Evolutionary conservation across 345 rosid species (phyloP).

Genomic region (Ceriops zippeliana): DNA sequence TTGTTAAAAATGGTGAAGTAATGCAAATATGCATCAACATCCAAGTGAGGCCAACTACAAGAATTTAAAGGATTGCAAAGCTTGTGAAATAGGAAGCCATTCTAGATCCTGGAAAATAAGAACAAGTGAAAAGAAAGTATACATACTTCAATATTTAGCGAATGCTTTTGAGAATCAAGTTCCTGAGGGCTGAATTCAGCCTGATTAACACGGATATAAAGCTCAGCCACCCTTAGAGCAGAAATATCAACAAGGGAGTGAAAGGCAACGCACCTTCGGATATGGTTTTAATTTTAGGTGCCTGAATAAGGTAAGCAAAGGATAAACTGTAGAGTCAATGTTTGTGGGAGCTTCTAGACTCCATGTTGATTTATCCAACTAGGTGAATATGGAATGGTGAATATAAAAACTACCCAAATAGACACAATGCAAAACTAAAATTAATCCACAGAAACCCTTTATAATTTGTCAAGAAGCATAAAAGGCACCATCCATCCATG

Average conservation of each 20-base stretch:
- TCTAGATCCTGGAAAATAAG: too few species aligned
- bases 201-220: conserved; percentile 15
- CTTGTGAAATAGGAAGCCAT: too few species aligned
- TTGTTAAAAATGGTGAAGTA: too few species aligned
- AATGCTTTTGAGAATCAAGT: conserved; percentile 42
- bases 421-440: background rate
- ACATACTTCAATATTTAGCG: conserved; percentile 34
- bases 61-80: too few species aligned
- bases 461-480: background rate
- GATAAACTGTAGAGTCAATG: conserved; percentile 39
- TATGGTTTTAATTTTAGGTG: conserved; percentile 43
- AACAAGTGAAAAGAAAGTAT: background rate
- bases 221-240: background rate
- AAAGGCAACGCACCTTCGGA: conserved; percentile 29
- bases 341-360: conserved; percentile 39
- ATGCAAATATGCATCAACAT: too few species aligned
- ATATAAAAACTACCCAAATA: conserved; percentile 39
- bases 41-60: too few species aligned
- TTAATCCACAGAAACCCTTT: background rate
- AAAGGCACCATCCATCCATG: background rate
- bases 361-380: conserved; percentile 42
- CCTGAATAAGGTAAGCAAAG: conserved; percentile 44
- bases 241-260: background rate
- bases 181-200: conserved; percentile 50
- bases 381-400: conserved; percentile 43